Conservation (phyloP, 768 basidiomycete species). For the Mycena indigotica region DNA sequence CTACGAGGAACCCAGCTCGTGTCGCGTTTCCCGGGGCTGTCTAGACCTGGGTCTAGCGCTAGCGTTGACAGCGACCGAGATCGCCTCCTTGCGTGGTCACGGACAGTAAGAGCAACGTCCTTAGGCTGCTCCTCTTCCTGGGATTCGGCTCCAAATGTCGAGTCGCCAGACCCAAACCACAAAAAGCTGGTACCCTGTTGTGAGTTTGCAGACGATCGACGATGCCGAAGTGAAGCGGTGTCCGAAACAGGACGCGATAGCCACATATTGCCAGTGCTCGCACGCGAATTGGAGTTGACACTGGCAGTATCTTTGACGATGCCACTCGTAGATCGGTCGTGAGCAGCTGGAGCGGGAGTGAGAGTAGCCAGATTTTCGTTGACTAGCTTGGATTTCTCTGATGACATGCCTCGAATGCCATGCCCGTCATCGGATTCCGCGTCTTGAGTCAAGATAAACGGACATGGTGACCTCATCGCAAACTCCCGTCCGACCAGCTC, state of each 20-base stretch:
- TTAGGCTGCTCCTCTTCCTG: background rate
- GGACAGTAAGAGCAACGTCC: background rate
- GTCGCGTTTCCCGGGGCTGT: too few species aligned
- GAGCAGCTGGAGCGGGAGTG: background rate
- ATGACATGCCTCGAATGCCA: background rate
- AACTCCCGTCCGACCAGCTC: background rate
- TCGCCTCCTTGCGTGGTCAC: background rate
- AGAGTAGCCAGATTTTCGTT: too few species aligned
- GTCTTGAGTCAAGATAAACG: background rate
- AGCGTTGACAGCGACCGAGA: background rate
- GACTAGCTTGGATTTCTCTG: too few species aligned
- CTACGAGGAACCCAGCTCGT: too few species aligned
- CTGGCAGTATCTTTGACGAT: background rate
- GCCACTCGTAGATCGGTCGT: background rate
- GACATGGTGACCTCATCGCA: background rate
- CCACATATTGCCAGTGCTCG: background rate
- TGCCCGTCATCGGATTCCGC: background rate
- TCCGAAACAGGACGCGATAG: background rate
- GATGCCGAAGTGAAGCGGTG: conserved; percentile 1
- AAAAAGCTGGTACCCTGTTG: conserved; percentile 7
- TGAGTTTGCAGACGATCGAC: conserved; percentile 6
- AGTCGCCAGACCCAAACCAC: conserved; percentile 16
- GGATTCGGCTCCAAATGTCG: background rate
- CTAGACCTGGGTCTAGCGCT: background rate
- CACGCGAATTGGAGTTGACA: background rate